Base-by-base conservation (phyloP, 2,329 filamentous ascomycete species). In the Aspergillus japonicus region DNA sequence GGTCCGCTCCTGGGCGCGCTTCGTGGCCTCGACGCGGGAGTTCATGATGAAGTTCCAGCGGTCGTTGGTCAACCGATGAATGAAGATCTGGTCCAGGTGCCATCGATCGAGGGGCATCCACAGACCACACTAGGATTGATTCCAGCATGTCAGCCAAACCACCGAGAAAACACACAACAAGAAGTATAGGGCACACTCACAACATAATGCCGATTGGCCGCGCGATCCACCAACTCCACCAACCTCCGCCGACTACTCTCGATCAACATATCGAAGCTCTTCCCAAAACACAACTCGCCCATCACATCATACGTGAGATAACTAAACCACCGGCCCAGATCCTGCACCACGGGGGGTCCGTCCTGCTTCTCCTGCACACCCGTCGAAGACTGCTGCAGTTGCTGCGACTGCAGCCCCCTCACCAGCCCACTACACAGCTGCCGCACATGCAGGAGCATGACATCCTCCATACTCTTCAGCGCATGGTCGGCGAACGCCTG, bases 11-110 rank as follows among this genome's bases (percentile, higher is more conserved):
- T 86, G 85, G 52, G 87, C 89, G 24, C 88, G 83, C 68, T 90
- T 85, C 14, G 82, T 82, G 47, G 89, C 82, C 74, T 90, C 88
- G 2, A 81, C 78, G 53, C 87, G 86, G 73, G 86, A 89, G 76
- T 90, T 90, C 54, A 83, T 82, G 83, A 91, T 89, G 71, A 91
- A 91, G 61, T 84, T 82, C 71, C 85, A 87, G 3, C 89, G 84
- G 48, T 87, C 87, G 24, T 82, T 83, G 11, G 88, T 87, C 62
- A 91, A 85, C 58, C 82, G 83, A 59, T 81, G 86, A 75, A 91
- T 90, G 55, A 91, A 79, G 60, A 89, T 72, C 70, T 85, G 86
- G 73, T 90, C 88, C 33, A 91, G 79, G 62, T 84, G 83, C 68
- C 89, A 83, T 63, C 82, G 84, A 71, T 89, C 83, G 53, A 91